Base-by-base conservation (phyloP, 257 asterid genomes). In the Plectranthus barbatus region DNA sequence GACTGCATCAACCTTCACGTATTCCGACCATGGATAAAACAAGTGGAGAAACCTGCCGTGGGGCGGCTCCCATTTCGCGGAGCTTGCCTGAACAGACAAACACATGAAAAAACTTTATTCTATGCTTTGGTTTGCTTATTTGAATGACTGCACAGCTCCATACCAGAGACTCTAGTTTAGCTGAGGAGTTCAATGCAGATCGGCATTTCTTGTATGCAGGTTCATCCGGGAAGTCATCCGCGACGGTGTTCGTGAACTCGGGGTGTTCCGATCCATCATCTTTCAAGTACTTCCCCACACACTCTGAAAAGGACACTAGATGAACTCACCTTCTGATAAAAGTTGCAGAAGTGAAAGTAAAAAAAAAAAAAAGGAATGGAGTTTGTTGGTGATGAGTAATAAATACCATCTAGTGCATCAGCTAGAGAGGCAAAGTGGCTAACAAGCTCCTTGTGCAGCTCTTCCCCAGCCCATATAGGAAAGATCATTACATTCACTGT, bases 61-160 rank as follows among this genome's bases (percentile, higher is more conserved):
- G 42, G 91, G 95, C 45, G 95, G 91, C 77, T 86, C 95, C 95
- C 95, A 86, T 69, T 76, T 84, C 2, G 95, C 95, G 10, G 91
- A 78, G 64, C 5, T 69, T 10, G 89, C 95, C 95, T 86, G 67
- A 34, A 24, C 10, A 52, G 4, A 6, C 19, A 61, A 37, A 24
- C 13, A 18, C 14, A 50, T n/a, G 14, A 48, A 39, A 36, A 42
- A 29, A 18, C 1, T 53, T 21, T 51, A 0, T 2, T 1, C 13
- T 3, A 2, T 9, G n/a, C 14, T 9, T 55, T 1, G n/a, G n/a
- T n/a, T n/a, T n/a, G 1, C 5, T 42, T 6, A 12, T n/a, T n/a
- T 33, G 41, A 40, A 45, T 36, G 17, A n/a, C 18, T 20, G n/a
- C 11, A 15, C 4, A 58, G 34, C 45, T 9, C 24, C 10, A 65